A percentile compares a stretch with the other conserved stretches of the same genome.
Conservation (phyloP, 805 yeast species). For the Cyberlindnera xylosilytica region DNA sequence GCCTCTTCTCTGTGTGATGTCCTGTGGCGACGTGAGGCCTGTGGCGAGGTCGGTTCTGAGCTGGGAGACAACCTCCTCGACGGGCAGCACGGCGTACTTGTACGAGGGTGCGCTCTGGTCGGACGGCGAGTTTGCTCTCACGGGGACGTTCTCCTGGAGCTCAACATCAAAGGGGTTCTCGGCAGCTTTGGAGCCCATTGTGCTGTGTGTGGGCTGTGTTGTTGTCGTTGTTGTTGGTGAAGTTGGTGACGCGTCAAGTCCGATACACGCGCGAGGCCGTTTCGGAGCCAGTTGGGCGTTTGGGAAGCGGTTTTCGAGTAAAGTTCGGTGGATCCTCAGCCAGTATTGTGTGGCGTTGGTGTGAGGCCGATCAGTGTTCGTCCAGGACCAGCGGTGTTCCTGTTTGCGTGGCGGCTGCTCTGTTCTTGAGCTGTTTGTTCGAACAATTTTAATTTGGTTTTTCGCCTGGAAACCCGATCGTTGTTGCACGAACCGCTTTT, state of each 20-base stretch:
- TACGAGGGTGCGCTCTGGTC: slow-evolving; percentile 55
- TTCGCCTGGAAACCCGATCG: no score
- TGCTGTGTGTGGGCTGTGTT: not conserved
- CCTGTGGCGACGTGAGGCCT: slow-evolving; percentile 71
- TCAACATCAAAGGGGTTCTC: slow-evolving; percentile 33
- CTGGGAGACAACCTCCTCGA: slow-evolving; percentile 61
- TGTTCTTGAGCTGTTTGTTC: no score
- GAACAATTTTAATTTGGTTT: no score
- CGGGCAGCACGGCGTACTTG: slow-evolving; percentile 55
- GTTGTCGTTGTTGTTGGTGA: not conserved
- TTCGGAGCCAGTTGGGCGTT: not conserved
- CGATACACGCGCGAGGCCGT: not conserved
- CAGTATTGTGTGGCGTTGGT: no score
- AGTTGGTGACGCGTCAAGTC: not conserved
- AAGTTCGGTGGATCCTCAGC: no score
- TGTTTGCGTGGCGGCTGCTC: no score
- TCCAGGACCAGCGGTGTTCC: no score
- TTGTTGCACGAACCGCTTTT: no score
- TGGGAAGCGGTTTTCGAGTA: no score
- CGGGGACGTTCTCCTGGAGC: slow-evolving; percentile 7
- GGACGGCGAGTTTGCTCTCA: slow-evolving; percentile 24
- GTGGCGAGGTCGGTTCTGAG: slow-evolving; percentile 54
- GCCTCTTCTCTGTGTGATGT: slow-evolving; percentile 65
- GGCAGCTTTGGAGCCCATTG: slow-evolving; percentile 4
- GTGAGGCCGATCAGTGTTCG: no score